Conservation (phyloP, 2,329 filamentous ascomycete species). For the Aureobasidium melanogenum region DNA sequence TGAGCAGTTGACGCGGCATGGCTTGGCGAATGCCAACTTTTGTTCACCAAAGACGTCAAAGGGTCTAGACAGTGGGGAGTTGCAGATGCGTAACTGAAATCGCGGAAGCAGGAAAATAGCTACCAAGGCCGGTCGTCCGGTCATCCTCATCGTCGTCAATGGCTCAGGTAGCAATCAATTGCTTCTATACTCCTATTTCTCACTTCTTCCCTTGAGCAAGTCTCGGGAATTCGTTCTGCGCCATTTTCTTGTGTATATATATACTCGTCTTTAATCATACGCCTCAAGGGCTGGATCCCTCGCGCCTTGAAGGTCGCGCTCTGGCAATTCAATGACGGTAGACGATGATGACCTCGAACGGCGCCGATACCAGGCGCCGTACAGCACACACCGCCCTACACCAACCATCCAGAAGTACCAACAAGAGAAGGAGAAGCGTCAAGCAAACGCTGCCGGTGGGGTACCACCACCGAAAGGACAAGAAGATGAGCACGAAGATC, state of each 20-base stretch:
- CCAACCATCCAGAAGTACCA: slow-evolving; percentile 39
- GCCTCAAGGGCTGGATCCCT: slow-evolving; percentile 5
- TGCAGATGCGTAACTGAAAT: not conserved
- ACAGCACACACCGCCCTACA: slow-evolving; percentile 36
- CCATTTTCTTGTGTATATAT: not conserved
- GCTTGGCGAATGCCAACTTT: no score
- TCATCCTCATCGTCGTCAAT: not conserved
- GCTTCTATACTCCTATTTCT: not conserved
- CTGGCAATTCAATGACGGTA: not conserved
- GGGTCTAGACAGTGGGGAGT: not conserved
- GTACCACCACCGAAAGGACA: slow-evolving; percentile 14
- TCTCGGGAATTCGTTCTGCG: not conserved
- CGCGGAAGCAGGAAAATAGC: slow-evolving; percentile 3
- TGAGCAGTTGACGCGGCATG: not conserved
- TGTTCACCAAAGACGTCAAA: slow-evolving; percentile 6
- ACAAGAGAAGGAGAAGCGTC: slow-evolving; percentile 36
- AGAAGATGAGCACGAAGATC: slow-evolving; percentile 19
- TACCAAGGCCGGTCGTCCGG: not conserved
- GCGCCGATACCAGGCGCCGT: slow-evolving; percentile 32
- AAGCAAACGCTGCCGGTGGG: slow-evolving; percentile 19
- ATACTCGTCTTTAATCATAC: not conserved
- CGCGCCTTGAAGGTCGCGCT: slow-evolving; percentile 3
- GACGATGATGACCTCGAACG: slow-evolving; percentile 32
- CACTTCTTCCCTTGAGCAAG: slow-evolving; percentile 4
- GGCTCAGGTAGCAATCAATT: not conserved